Evolutionary conservation across 2,329 filamentous ascomycete species (phyloP).

Genomic region (Penicillium sp.): DNA sequence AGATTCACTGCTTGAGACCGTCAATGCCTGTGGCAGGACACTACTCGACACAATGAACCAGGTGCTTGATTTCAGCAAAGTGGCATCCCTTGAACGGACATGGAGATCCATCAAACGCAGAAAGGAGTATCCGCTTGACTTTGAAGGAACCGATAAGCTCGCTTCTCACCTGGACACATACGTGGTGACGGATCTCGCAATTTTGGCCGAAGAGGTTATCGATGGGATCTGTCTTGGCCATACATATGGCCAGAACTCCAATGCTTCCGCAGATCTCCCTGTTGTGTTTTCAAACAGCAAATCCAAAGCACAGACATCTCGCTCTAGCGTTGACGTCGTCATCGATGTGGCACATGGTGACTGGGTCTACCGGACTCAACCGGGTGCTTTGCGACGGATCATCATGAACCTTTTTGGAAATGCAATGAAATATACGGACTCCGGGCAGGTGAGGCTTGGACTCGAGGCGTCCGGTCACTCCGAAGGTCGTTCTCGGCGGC

Average conservation of each 20-base stretch:
- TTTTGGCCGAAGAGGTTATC: constrained; percentile 53
- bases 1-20: constrained; percentile 38
- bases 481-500: constrained; percentile 30
- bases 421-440: constrained; percentile 59
- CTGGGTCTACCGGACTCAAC: constrained; percentile 57
- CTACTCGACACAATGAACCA: constrained; percentile 47
- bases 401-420: constrained; percentile 64
- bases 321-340: constrained; percentile 46
- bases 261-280: constrained; percentile 24
- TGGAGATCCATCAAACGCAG: constrained; percentile 35
- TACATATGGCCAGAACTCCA: constrained; percentile 36
- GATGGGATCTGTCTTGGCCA: constrained; percentile 56
- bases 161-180: constrained; percentile 35
- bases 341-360: constrained; percentile 51
- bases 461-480: constrained; percentile 34
- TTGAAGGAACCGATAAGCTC: constrained; percentile 31
- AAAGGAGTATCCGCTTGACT: constrained; percentile 27
- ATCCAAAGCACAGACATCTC: constrained; percentile 7
- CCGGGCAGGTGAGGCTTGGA: constrained; percentile 51
- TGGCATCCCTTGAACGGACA: constrained; percentile 42
- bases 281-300: constrained; percentile 19
- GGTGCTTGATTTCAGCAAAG: constrained; percentile 53
- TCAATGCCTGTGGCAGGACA: constrained; percentile 44
- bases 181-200: constrained; percentile 43
- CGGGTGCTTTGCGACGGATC: constrained; percentile 54